phyloP scores from a whole-genome alignment of 1,284 basidiomycete species.

The Fistulinella staudtii region DNA sequence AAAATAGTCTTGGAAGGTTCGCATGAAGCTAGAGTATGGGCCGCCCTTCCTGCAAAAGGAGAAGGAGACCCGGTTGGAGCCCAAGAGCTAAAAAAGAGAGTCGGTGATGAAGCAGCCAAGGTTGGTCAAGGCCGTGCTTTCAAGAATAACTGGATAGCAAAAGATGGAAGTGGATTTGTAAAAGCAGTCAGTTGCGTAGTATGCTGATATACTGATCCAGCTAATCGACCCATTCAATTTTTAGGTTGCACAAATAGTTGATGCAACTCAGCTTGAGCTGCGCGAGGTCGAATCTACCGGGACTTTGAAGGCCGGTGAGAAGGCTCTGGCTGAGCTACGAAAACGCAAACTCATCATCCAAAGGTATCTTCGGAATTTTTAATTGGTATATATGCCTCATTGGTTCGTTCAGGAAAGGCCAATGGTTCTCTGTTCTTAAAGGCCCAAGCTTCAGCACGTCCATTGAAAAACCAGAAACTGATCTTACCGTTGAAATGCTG shows the following conservation, averaged over 20 bases:
- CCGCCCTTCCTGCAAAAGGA: conserved; percentile 70
- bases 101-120: conserved; percentile 85
- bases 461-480: conserved; percentile 96
- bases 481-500: conserved; percentile 95
- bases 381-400: not conserved
- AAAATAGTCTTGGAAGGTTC: conserved; percentile 79
- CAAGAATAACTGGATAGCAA: conserved; percentile 96
- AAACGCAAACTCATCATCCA: conserved; percentile 87
- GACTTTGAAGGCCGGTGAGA: conserved; percentile 68
- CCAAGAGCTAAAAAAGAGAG: conserved; percentile 64
- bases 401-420: conserved; percentile 69
- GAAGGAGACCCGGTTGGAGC: conserved; percentile 62
- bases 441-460: conserved; percentile 89
- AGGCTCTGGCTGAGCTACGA: conserved; percentile 78
- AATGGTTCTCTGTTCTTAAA: conserved; percentile 91
- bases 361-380: conserved; percentile 42
- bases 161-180: conserved; percentile 86
- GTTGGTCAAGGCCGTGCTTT: conserved; percentile 94
- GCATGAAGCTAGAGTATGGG: conserved; percentile 93
- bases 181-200: conserved; percentile 60
- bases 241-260: conserved; percentile 63
- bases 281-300: conserved; percentile 73
- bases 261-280: conserved; percentile 75
- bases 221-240: conserved; percentile 7
- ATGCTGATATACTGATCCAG: not conserved